Base-by-base conservation (phyloP, 345 rosid genomes). In the Cardamine chenopodiifolia region DNA sequence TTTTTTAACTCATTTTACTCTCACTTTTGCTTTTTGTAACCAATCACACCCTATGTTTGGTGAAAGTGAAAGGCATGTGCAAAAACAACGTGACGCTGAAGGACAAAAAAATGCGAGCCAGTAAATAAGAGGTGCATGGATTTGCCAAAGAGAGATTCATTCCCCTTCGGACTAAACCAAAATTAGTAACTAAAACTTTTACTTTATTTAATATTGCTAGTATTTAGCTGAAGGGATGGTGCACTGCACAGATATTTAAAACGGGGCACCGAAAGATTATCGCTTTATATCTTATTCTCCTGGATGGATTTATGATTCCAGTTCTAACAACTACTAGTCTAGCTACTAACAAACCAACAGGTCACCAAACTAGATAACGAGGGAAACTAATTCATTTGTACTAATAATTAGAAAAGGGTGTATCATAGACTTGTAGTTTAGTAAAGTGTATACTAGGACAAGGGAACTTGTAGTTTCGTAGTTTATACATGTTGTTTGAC, bases 21-120 rank as follows among this genome's bases (percentile, higher is more conserved):
- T n/a, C n/a, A n/a, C n/a, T n/a, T n/a, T n/a, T n/a, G n/a, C n/a
- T n/a, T n/a, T n/a, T n/a, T n/a, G n/a, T n/a, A n/a, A n/a, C n/a
- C n/a, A n/a, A n/a, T n/a, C n/a, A n/a, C n/a, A n/a, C n/a, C n/a
- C n/a, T n/a, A 47, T 63, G 9, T n/a, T 48, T 62, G 28, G 28
- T 22, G 57, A 64, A 64, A 77, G 76, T 57, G 76, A 39, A 37
- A 28, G 72, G 52, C 80, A 77, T 71, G 80, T 77, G 80, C 76
- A 12, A 2, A n/a, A 23, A 57, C 54, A 64, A 64, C 26, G 53
- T 70, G 69, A 58, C 45, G 52, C 48, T 49, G 59, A 50, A 63
- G 18, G 54, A 35, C 52, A 70, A 64, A 45, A n/a, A 18, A 55
- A 42, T 25, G 22, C 32, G 57, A 45, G 53, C 55, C 34, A 25